Evolutionary conservation across 768 basidiomycete species (phyloP), one percentile per base, ranked within the genome.

Genomic region (Rhodotorula taiwanensis): DNA sequence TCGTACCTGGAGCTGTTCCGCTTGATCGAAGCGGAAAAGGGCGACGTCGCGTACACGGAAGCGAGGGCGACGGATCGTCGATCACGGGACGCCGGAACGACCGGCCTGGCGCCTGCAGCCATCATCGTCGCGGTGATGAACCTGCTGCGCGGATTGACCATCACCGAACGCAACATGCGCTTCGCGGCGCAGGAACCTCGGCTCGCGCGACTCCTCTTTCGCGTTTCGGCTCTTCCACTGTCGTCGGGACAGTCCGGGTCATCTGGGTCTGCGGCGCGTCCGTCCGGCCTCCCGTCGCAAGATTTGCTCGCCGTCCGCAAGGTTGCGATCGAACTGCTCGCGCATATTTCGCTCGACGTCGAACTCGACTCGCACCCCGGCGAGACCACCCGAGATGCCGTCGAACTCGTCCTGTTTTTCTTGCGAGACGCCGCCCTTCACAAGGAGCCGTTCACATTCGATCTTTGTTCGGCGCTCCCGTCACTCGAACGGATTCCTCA

Each of bases 131-230:
- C 83, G 23, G 79, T 87, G 55, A 75, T 85, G 49, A 91, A 88
- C 74, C 83, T 97, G 72, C 79, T 97, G 56, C 87, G 90, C 50
- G 95, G 94, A 77, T 79, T 95, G 69, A 83, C 88, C n/a, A 78
- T 84, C 64, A 79, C 85, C 60, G 77, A 76, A 11, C 86, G 93
- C 67, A 94, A 94, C 71, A 75, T 80, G 64, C 78, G 79, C 48
- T 83, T 82, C 71, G 79, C 94, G 71, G 81, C 84, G 2, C 80
- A 78, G 44, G 84, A 88, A 62, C 80, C 81, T 10, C 79, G 84
- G 53, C 74, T 88, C 18, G 75, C 89, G 41, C 82, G 84, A 70
- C 71, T 88, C 31, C 71, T 92, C 52, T 79, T 91, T 31, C 85
- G 86, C 2, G 34, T 69, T 62, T 75, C 57, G 42, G 58, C 45